phyloP scores from a whole-genome alignment of 1,284 basidiomycete species.

The Ustilago loliicola region DNA sequence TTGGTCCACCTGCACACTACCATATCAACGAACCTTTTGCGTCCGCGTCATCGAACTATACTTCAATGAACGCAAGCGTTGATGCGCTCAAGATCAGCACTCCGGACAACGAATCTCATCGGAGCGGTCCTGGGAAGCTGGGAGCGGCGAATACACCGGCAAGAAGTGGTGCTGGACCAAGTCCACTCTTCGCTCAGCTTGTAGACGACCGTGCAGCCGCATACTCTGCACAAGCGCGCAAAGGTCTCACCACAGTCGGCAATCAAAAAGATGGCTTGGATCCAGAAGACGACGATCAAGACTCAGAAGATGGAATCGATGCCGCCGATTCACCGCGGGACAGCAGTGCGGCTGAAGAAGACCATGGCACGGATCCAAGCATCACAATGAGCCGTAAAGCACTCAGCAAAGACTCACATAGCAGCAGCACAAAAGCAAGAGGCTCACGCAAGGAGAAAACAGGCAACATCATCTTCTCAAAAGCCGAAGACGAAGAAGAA shows the following conservation, averaged over 20 bases:
- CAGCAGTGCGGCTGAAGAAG: conserved; percentile 29
- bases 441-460: conserved; percentile 19
- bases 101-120: conserved; percentile 6
- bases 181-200: conserved; percentile 34
- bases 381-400: not conserved
- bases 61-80: conserved; percentile 33
- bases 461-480: conserved; percentile 80
- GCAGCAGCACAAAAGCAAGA: not conserved
- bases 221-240: conserved; percentile 28
- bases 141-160: conserved; percentile 11
- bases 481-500: conserved; percentile 72
- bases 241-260: conserved; percentile 53
- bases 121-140: not conserved
- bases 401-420: not conserved
- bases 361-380: not conserved
- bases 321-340: conserved; percentile 27
- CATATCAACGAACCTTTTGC: conserved; percentile 28
- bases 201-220: conserved; percentile 40
- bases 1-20: conserved; percentile 47
- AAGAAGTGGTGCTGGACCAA: conserved; percentile 19
- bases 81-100: conserved; percentile 14
- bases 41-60: conserved; percentile 26
- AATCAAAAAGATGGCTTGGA: conserved; percentile 60
- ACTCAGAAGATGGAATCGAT: conserved; percentile 46
- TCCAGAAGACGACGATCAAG: conserved; percentile 53